Conservation (phyloP, 2,329 filamentous ascomycete genomes). For the Ceratocystiopsis brevicomis region DNA sequence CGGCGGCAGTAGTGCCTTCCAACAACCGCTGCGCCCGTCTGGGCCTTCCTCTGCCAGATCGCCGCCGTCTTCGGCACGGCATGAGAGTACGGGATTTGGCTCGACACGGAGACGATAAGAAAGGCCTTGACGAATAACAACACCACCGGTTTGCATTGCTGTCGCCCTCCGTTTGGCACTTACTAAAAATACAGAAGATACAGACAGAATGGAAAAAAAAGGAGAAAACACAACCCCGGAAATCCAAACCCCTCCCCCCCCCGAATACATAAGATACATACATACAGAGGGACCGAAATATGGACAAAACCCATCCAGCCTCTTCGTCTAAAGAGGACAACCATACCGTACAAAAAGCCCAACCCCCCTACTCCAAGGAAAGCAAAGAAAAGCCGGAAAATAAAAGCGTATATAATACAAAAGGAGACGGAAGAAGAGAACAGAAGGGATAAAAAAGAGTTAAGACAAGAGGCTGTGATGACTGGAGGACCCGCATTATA, state of each 20-base stretch:
- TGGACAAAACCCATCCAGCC: neutral
- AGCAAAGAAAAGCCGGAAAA: neutral
- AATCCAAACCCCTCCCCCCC: too few relatives aligned
- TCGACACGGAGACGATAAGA: constrained; percentile 40
- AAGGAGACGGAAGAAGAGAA: neutral
- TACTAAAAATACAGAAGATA: neutral
- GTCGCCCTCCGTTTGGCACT: too few relatives aligned
- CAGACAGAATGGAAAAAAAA: neutral
- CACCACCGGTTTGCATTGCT: too few relatives aligned
- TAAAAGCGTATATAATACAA: neutral
- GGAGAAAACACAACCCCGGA: neutral
- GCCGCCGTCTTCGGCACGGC: constrained; percentile 25
- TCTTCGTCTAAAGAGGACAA: neutral
- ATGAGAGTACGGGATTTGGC: constrained; percentile 56
- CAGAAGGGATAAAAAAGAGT: neutral
- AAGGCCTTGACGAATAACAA: neutral
- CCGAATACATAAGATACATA: neutral
- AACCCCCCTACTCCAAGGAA: neutral
- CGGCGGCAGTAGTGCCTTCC: neutral
- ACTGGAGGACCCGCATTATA: constrained; percentile 8
- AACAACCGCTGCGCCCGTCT: constrained; percentile 13
- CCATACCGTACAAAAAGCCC: neutral
- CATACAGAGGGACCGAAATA: neutral
- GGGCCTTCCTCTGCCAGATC: constrained; percentile 15
- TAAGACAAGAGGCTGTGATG: neutral